Conservation (phyloP, 176 grass and related monocot genomes). For the Phoenix roebelenii region DNA sequence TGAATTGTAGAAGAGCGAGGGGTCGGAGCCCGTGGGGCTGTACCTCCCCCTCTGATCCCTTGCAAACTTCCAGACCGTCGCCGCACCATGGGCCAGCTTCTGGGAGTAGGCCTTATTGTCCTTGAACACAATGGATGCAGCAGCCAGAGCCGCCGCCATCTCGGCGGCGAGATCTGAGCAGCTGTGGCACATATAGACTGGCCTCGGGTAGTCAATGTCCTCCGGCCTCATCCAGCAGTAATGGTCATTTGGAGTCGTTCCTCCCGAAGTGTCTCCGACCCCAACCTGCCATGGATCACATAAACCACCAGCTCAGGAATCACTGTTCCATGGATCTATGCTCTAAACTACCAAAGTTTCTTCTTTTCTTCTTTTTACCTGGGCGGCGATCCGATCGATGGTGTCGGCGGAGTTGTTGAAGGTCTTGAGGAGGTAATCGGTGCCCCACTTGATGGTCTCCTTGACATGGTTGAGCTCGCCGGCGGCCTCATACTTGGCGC, state of each 20-base stretch:
- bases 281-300: conserved; percentile 46
- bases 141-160: conserved; percentile 72
- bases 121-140: conserved; percentile 95
- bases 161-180: conserved; percentile 80
- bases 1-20: conserved; percentile 80
- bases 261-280: conserved; percentile 26
- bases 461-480: conserved; percentile 70
- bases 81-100: conserved; percentile 84
- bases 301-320: conserved; percentile 16
- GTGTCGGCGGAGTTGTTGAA: conserved; percentile 72
- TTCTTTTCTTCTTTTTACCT: conserved; percentile 34
- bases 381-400: conserved; percentile 49
- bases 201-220: conserved; percentile 75
- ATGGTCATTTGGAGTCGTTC: conserved; percentile 63
- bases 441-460: conserved; percentile 80
- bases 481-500: conserved; percentile 64
- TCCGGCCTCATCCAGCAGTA: conserved; percentile 97
- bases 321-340: not conserved
- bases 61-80: conserved; percentile 73
- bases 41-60: conserved; percentile 49
- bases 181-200: conserved; percentile 46
- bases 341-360: not conserved
- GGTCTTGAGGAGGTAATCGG: conserved; percentile 85
- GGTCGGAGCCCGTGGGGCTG: conserved; percentile 41
- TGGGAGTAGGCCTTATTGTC: conserved; percentile 86